phyloP scores from a whole-genome alignment of 1,139 yeast genomes.

The Suhomyces chickasaworum region DNA sequence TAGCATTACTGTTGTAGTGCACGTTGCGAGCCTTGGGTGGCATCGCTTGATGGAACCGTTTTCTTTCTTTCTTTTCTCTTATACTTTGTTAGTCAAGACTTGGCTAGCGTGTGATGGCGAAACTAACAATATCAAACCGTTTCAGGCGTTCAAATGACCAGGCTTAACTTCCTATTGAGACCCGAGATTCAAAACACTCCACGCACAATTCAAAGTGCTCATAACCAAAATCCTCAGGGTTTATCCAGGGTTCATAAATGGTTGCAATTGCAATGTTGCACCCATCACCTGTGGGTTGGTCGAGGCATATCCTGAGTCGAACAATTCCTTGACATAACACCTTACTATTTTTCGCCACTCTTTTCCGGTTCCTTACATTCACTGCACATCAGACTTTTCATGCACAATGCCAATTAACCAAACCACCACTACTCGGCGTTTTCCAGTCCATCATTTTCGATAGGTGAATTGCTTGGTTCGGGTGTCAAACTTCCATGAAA shows the following conservation, averaged over 20 bases:
- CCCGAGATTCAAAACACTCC: too few relatives aligned
- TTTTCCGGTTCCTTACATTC: neutral
- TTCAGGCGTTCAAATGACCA: too few relatives aligned
- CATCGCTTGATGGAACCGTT: neutral
- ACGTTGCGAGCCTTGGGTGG: neutral
- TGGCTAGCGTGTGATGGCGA: too few relatives aligned
- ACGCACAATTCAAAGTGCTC: too few relatives aligned
- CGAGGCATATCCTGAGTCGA: neutral
- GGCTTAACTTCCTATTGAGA: too few relatives aligned
- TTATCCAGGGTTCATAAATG: conserved; percentile 3
- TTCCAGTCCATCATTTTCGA: too few relatives aligned
- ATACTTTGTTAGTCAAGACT: too few relatives aligned
- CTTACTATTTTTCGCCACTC: neutral
- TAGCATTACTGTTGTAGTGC: neutral
- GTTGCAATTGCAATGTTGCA: conserved; percentile 3
- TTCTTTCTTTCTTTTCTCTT: neutral
- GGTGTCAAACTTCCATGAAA: too few relatives aligned
- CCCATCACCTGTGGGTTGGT: neutral
- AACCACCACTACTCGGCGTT: too few relatives aligned
- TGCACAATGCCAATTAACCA: too few relatives aligned
- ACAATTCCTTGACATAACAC: neutral
- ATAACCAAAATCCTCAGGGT: neutral
- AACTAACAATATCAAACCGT: too few relatives aligned
- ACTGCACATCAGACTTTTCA: neutral
- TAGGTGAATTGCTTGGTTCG: too few relatives aligned